phyloP scores from a whole-genome alignment of 371 early-diverging fungal genomes.

The Cokeromyces recurvatus region DNA sequence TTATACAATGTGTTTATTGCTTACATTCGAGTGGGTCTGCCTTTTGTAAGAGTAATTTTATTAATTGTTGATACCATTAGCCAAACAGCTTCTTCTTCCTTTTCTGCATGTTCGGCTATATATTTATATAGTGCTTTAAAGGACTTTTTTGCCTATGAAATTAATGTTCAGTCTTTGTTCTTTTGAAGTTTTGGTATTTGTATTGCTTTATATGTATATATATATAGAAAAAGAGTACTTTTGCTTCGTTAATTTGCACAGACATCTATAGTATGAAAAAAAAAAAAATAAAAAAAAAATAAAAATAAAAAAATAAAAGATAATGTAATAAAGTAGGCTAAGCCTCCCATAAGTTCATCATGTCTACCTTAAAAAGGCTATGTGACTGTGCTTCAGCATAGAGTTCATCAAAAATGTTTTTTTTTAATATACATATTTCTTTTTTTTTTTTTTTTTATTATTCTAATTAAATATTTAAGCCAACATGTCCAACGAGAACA shows the following conservation, averaged over 20 bases:
- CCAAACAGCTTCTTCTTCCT: slow-evolving; percentile 29
- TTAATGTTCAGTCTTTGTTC: background rate
- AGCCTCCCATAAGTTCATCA: slow-evolving; percentile 4
- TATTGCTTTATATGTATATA: too few species aligned
- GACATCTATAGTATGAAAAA: background rate
- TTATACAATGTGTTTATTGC: too few species aligned
- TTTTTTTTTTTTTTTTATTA: background rate
- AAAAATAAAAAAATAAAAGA: too few species aligned
- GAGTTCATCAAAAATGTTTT: too few species aligned
- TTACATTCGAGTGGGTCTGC: slow-evolving; percentile 34
- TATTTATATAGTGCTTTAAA: slow-evolving; percentile 34
- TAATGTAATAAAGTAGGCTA: too few species aligned
- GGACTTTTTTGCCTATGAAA: slow-evolving; percentile 26
- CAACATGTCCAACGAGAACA: slow-evolving; percentile 3
- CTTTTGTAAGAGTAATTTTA: slow-evolving; percentile 12
- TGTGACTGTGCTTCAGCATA: too few species aligned
- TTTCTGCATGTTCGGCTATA: slow-evolving; percentile 13
- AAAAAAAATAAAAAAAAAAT: slow-evolving; percentile 1
- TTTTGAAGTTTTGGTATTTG: too few species aligned
- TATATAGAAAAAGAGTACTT: slow-evolving; percentile 1
- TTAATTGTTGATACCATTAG: slow-evolving; percentile 31
- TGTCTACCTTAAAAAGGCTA: background rate
- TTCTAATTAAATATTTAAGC: background rate
- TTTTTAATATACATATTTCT: background rate
- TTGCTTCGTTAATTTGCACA: slow-evolving; percentile 13